Conservation (phyloP, 2,329 filamentous ascomycete genomes). For the Pestalotiopsis fici region DNA sequence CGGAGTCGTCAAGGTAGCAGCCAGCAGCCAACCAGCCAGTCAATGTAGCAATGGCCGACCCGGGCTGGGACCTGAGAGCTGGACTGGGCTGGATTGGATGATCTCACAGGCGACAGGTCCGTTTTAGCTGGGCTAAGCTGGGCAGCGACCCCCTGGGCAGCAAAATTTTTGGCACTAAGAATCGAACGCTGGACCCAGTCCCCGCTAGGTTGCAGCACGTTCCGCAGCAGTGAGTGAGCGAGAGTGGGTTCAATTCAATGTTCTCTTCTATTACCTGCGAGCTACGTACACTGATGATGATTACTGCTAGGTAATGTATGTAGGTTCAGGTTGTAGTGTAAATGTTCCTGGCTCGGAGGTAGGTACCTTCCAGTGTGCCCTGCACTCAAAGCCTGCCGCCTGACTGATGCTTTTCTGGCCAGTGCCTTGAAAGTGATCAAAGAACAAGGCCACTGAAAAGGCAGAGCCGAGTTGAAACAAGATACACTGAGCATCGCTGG, state of each 20-base stretch:
- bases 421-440: too few species aligned
- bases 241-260: neutral
- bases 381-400: too few species aligned
- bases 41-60: neutral
- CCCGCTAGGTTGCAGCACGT: constrained; percentile 9
- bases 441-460: too few species aligned
- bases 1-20: neutral
- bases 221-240: neutral
- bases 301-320: too few species aligned
- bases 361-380: too few species aligned
- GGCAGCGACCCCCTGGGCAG: neutral
- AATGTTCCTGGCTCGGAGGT: too few species aligned
- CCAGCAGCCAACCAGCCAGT: neutral
- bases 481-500: too few species aligned
- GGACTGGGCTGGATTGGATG: neutral
- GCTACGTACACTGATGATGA: too few species aligned
- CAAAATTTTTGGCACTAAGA: constrained; percentile 10
- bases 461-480: too few species aligned
- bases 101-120: neutral
- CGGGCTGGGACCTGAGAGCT: neutral
- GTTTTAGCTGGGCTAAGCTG: neutral
- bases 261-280: neutral
- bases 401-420: too few species aligned
- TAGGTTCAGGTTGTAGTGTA: too few species aligned
- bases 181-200: neutral